These are phyloP conservation scores for Globisporangium rhizosaccharum DNA, from an alignment of 352 stramenopile genomes.

Conservation along the genomic window DNA sequence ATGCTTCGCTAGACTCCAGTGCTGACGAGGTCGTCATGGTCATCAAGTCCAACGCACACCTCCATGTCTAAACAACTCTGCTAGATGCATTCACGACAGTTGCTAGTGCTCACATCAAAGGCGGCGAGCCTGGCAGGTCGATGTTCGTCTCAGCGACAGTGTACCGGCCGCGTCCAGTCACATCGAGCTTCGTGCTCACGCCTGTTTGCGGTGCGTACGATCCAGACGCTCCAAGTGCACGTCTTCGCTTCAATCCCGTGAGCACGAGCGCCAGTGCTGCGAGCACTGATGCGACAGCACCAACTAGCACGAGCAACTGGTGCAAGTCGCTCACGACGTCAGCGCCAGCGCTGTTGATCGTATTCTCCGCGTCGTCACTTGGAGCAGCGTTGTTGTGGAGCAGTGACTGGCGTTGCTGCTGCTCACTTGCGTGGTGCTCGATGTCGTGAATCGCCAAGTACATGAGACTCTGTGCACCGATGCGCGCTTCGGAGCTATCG, in stretches of 20 bases:
- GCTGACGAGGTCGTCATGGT: too few species aligned
- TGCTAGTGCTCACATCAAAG: neutral
- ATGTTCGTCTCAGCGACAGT: neutral
- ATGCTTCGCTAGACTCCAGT: too few species aligned
- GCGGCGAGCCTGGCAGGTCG: neutral
- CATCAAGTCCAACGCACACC: too few species aligned
- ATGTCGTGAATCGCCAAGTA: slow-evolving; percentile 10
- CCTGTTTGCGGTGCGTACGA: too few species aligned
- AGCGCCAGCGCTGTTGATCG: slow-evolving; percentile 1
- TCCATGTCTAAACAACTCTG: too few species aligned
- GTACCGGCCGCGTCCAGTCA: neutral
- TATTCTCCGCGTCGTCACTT: neutral
- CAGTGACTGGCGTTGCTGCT: neutral
- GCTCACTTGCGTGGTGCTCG: neutral
- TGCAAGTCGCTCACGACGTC: slow-evolving; percentile 8
- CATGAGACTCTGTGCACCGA: slow-evolving; percentile 8
- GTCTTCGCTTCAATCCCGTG: slow-evolving; percentile 3
- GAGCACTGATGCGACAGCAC: neutral
- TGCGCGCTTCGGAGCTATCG: slow-evolving; percentile 8
- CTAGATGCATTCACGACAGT: too few species aligned
- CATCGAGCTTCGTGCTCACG: neutral
- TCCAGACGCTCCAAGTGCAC: neutral
- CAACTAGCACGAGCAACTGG: slow-evolving; percentile 1
- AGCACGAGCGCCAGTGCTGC: neutral
- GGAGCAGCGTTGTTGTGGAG: neutral